Evolutionary conservation across 192 early-diverging fungal species (phyloP), one percentile per base, ranked within the genome.

Genomic region (Gigaspora rosea): DNA sequence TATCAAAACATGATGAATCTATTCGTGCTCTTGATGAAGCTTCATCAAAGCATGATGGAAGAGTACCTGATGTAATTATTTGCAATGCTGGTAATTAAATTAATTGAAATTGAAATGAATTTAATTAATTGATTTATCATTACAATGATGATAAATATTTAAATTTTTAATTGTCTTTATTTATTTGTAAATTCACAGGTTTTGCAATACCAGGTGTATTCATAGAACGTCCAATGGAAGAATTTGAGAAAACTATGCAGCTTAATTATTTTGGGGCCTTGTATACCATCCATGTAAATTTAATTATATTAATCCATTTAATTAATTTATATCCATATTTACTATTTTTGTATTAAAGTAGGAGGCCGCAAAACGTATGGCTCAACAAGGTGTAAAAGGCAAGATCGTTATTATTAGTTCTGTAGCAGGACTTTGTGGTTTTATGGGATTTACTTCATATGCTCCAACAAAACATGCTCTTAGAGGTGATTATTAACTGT

Each of bases 21-120:
- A 80, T 86, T 64, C 78, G 83, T n/a, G 91, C 91, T 7, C 74
- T 92, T 54, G 84, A 85, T 52, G 86, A 87, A 75, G 91, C 90
- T 18, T 84, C 85, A 6, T 75, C 75, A 0, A 80, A 83, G 33
- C 85, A 87, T 59, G 81, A 85, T 56, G 82, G n/a, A n/a, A n/a
- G n/a, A n/a, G n/a, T n/a, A n/a, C n/a, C n/a, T n/a, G n/a, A n/a
- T n/a, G n/a, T n/a, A 70, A 82, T 91, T 59, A 83, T 87, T 72
- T 68, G 81, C 57, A 89, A 87, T 81, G 88, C 90, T 15, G 90
- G 89, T 81, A 84, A 72, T n/a, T n/a, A n/a, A n/a, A n/a, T n/a
- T n/a, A n/a, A 71, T 62, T 46, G 22, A 68, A 36, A 15, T 36
- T 16, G 32, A 9, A 32, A 32, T n/a, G n/a, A n/a, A n/a, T n/a